Conservation (phyloP, 139 green algal genomes). For the Volvox reticuliferus region DNA sequence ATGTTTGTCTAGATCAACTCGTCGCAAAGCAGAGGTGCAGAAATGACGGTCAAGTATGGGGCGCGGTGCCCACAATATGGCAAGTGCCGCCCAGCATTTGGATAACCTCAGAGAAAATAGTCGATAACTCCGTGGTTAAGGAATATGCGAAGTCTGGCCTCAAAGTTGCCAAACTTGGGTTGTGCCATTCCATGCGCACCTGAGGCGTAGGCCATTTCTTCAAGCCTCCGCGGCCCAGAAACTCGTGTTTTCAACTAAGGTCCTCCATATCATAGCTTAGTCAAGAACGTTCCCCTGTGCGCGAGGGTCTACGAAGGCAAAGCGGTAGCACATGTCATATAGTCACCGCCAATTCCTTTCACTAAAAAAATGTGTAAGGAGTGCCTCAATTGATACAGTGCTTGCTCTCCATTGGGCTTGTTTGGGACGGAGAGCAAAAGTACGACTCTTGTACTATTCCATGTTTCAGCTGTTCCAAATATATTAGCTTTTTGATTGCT, state of each 20-base stretch:
- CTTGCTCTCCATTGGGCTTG: too few species aligned
- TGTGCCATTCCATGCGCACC: not conserved
- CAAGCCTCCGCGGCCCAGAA: not conserved
- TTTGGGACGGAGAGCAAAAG: too few species aligned
- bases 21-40: not conserved
- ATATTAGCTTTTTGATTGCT: too few species aligned
- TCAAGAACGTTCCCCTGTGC: not conserved
- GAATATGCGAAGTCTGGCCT: not conserved
- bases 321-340: not conserved
- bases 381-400: not conserved
- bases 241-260: not conserved
- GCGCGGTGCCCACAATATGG: not conserved
- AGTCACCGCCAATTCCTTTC: not conserved
- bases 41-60: conserved; percentile 20
- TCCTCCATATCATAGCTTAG: not conserved
- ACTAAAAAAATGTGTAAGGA: not conserved
- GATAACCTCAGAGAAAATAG: not conserved
- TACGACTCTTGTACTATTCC: too few species aligned
- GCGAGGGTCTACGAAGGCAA: not conserved
- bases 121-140: not conserved
- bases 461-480: too few species aligned
- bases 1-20: not conserved
- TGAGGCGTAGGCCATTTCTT: not conserved
- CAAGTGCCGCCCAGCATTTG: not conserved
- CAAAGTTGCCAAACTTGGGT: not conserved